phyloP scores from a whole-genome alignment of 2,329 filamentous ascomycete species.

The Aspergillus amoenus region DNA sequence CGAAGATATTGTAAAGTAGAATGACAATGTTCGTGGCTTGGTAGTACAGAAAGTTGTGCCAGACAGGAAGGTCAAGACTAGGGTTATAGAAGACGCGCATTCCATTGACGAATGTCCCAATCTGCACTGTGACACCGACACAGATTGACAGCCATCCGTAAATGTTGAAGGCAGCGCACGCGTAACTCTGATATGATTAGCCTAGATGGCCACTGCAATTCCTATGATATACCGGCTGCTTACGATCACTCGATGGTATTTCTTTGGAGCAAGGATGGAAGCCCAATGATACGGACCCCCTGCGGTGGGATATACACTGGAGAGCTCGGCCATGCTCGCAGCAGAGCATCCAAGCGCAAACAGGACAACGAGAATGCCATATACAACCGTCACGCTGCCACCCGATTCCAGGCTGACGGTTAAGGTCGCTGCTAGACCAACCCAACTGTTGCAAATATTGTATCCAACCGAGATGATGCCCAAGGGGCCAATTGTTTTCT shows the following conservation, averaged over 20 bases:
- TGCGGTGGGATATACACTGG: not conserved
- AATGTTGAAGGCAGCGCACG: not conserved
- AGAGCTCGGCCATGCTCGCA: not conserved
- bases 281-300: not conserved
- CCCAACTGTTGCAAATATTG: not conserved
- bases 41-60: not conserved
- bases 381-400: not conserved
- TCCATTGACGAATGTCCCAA: not conserved
- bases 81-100: not conserved
- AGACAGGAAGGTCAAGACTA: not conserved
- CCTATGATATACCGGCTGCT: too few relatives aligned
- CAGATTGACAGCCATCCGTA: not conserved
- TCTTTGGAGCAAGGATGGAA: not conserved
- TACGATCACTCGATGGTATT: too few relatives aligned
- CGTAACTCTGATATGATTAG: not conserved
- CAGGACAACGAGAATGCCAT: not conserved
- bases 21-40: not conserved
- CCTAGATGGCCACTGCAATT: too few relatives aligned
- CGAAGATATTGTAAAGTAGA: not conserved
- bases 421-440: not conserved
- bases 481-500: not conserved
- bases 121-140: not conserved
- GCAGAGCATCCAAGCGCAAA: not conserved
- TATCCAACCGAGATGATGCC: not conserved
- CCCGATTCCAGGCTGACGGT: not conserved